Evolutionary conservation across 371 early-diverging fungal genomes (phyloP).

Genomic region (Zancudomyces culisetae): DNA sequence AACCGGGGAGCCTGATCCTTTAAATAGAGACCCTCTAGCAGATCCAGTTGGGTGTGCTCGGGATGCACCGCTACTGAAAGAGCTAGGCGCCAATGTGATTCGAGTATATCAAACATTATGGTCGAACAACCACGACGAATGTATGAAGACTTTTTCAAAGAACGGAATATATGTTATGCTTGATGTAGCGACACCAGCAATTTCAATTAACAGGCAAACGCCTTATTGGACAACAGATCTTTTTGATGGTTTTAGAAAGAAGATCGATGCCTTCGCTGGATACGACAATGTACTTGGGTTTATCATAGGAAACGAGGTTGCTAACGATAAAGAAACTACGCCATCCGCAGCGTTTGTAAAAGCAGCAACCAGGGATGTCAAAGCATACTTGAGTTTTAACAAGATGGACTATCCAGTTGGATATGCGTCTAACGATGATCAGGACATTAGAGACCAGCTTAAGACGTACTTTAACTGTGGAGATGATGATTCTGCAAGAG

Average conservation of each 20-base stretch:
- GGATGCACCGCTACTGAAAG: constrained; percentile 35
- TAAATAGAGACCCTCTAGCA: constrained; percentile 31
- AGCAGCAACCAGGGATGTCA: constrained; percentile 39
- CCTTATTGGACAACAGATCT: constrained; percentile 34
- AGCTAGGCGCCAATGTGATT: constrained; percentile 39
- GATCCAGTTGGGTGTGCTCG: constrained; percentile 31
- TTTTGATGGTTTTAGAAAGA: constrained; percentile 27
- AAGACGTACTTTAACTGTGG: constrained; percentile 46
- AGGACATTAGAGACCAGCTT: constrained; percentile 31
- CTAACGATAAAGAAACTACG: constrained; percentile 35
- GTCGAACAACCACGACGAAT: constrained; percentile 33
- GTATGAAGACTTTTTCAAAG: constrained; percentile 37
- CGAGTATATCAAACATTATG: constrained; percentile 49
- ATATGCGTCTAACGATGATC: constrained; percentile 49
- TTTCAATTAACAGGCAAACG: constrained; percentile 33
- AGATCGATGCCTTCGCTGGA: constrained; percentile 34
- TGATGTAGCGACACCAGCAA: constrained; percentile 32
- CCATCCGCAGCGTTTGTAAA: constrained; percentile 41
- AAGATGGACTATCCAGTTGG: constrained; percentile 38
- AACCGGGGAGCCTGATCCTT: constrained; percentile 13
- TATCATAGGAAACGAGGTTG: constrained; percentile 53
- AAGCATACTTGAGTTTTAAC: constrained; percentile 24
- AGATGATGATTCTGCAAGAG: constrained; percentile 21
- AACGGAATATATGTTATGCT: constrained; percentile 40
- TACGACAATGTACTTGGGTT: constrained; percentile 40